phyloP scores from a whole-genome alignment of 2,329 filamentous ascomycete genomes.

The Verticillium isaacii region DNA sequence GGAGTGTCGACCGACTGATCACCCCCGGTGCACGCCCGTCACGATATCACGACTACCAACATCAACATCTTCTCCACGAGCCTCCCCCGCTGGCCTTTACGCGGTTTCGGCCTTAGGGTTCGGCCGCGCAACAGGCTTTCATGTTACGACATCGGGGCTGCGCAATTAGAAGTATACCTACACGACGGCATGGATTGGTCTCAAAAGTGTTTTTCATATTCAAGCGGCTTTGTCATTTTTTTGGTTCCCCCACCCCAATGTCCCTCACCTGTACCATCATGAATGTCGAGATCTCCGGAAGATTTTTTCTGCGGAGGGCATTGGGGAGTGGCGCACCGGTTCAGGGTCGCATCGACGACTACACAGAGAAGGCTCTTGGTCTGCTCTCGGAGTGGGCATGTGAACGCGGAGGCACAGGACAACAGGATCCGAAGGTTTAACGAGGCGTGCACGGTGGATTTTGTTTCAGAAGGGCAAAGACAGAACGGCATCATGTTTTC shows the following conservation, averaged over 20 bases:
- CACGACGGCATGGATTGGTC: constrained; percentile 25
- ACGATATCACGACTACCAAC: constrained; percentile 19
- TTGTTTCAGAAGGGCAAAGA: neutral
- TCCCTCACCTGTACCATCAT: neutral
- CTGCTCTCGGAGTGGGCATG: neutral
- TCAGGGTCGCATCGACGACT: neutral
- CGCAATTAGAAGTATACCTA: constrained; percentile 17
- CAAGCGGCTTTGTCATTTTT: constrained; percentile 13
- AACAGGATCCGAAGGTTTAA: neutral
- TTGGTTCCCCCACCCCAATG: neutral
- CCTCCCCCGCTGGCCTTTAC: constrained; percentile 14
- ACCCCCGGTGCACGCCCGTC: constrained; percentile 23
- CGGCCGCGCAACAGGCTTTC: constrained; percentile 2
- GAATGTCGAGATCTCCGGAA: neutral
- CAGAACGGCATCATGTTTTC: constrained; percentile 18
- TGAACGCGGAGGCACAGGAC: neutral
- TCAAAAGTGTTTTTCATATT: neutral
- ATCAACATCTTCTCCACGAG: constrained; percentile 12
- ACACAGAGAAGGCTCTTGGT: neutral
- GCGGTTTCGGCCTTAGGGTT: constrained; percentile 25
- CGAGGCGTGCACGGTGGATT: neutral
- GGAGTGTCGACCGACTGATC: neutral
- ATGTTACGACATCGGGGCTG: constrained; percentile 5
- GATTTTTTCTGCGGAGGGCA: constrained; percentile 14
- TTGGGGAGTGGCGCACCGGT: neutral